Base-by-base conservation (phyloP, 2,329 filamentous ascomycete species). In the Colletotrichum orchidophilum region DNA sequence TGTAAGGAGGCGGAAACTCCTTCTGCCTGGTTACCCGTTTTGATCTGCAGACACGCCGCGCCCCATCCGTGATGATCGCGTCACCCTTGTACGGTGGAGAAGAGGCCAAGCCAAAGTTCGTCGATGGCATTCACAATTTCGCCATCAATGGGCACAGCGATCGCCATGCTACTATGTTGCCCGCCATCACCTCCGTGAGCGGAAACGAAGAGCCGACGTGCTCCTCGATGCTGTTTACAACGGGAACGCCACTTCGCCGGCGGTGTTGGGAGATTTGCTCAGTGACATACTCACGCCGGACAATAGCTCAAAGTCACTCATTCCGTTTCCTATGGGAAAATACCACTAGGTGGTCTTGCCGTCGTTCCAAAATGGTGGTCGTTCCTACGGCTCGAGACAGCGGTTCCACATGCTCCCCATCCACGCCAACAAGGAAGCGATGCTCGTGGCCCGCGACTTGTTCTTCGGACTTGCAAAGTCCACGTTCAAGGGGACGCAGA, bases 1-100 rank as follows among this genome's bases (percentile, higher is more conserved):
- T 86, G 5, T 80, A 81, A 46, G 83, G 82, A 27, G 85, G 85
- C 15, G 75, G 75, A 5, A 79, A 80, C 29, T 80, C 79, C 61
- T 83, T 83, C 18, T 84, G 82, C 42, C 75, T 79, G 57, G 72
- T 77, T 2, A 79, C 80, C 3, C 65, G 75, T 52, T 78, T 79
- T 61, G 74, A 80, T 68, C 64, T 80, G 39, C 69, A 73, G 26
- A 73, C 74, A 2, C 49, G 74, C n/a, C 26, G 69, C 7, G 12
- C 59, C 0, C 57, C 64, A 9, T 33, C 29, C 2, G 57, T 67
- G 21, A 53, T 49, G 31, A 29, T 67, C 29, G 64, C 46, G 13
- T 26, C 13, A 2, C 26, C 27, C 0, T 8, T 29, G 18, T 63
- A 67, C 24, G 31, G 64, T 1, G 2, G 21, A 5, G 58, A 11